These are phyloP conservation scores for Botryotinia calthae DNA, from an alignment of 2,329 filamentous ascomycete species.

Conservation along the genomic window DNA sequence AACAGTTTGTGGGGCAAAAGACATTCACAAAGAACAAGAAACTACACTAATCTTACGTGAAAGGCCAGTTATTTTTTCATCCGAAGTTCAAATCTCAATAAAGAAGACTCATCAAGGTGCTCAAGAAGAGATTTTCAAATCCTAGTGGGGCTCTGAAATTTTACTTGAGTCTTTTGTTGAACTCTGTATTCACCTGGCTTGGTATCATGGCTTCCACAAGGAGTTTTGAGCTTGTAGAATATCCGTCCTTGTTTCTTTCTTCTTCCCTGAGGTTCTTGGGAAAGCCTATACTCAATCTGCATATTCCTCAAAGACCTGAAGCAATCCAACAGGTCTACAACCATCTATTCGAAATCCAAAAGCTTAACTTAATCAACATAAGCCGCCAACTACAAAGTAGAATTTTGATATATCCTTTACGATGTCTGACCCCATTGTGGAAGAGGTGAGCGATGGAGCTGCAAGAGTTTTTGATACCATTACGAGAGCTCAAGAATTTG, in stretches of 20 bases:
- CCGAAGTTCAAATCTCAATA: not conserved
- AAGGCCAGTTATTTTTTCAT: not conserved
- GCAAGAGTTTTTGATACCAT: not conserved
- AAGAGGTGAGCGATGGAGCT: not conserved
- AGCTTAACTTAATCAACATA: not conserved
- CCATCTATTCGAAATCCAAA: not conserved
- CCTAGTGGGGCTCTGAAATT: not conserved
- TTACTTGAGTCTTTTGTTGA: not conserved
- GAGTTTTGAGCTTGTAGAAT: not conserved
- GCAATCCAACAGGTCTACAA: not conserved
- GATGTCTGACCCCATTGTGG: not conserved
- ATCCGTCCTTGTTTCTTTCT: not conserved
- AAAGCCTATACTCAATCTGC: not conserved
- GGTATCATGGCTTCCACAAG: not conserved
- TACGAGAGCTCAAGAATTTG: not conserved
- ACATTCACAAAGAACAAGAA: not conserved
- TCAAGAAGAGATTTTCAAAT: not conserved
- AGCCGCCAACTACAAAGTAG: not conserved
- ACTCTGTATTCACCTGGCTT: not conserved
- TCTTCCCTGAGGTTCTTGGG: not conserved
- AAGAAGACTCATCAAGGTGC: not conserved
- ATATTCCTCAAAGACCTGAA: not conserved
- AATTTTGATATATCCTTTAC: not conserved
- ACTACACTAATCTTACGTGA: not conserved
- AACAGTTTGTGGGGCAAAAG: not conserved